These are phyloP conservation scores for Populus hybrid DNA, from an alignment of 441 rosid genomes.

Conservation along the genomic window DNA sequence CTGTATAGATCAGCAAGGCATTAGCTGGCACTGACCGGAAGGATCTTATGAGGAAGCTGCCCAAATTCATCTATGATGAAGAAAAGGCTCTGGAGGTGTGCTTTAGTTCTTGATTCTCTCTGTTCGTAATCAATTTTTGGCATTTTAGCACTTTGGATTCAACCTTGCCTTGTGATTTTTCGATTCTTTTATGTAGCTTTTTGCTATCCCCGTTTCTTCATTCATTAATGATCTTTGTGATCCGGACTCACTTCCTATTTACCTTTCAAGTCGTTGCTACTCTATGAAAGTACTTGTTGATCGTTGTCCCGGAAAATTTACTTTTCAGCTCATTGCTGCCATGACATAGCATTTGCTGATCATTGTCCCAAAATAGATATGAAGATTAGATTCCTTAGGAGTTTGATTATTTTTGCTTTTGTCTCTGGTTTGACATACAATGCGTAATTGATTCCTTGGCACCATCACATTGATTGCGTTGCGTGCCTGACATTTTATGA, in stretches of 20 bases:
- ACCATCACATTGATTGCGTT: not conserved
- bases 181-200: not conserved
- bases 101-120: slow-evolving; percentile 2
- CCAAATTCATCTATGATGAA: slow-evolving; percentile 89
- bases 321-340: not conserved
- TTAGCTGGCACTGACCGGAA: slow-evolving; percentile 78
- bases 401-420: not conserved
- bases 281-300: not conserved
- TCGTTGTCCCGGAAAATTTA: too few relatives aligned
- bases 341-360: not conserved
- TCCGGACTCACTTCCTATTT: not conserved
- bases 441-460: not conserved
- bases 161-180: not conserved
- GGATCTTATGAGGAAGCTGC: slow-evolving; percentile 87
- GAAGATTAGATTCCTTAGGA: not conserved
- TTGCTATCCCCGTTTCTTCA: not conserved
- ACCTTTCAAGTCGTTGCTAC: not conserved
- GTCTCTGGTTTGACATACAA: not conserved
- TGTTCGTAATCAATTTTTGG: slow-evolving; percentile 1
- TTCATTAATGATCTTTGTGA: not conserved
- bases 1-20: slow-evolving; percentile 77
- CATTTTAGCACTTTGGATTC: not conserved
- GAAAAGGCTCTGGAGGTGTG: slow-evolving; percentile 92
- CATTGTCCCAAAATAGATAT: not conserved
- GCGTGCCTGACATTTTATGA: not conserved